Conservation (phyloP, 139 green algal species). For the Coelastrella sp. region DNA sequence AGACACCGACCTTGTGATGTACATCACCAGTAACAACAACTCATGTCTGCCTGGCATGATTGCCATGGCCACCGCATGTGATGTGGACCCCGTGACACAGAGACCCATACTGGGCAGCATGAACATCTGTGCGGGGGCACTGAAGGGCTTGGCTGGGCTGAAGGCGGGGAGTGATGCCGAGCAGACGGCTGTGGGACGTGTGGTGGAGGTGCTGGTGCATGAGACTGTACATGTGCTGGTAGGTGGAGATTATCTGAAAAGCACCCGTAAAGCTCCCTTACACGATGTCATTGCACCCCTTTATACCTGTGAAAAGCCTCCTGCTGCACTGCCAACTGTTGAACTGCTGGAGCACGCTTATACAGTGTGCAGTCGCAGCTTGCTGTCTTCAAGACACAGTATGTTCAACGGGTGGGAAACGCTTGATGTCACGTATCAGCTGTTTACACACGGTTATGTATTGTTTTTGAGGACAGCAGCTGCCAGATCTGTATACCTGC, state of each 20-base stretch:
- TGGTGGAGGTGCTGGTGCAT: conserved; percentile 44
- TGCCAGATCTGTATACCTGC: too few relatives aligned
- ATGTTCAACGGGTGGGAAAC: too few relatives aligned
- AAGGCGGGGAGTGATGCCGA: background rate
- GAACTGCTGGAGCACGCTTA: too few relatives aligned
- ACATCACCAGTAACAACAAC: background rate
- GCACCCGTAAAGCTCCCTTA: too few relatives aligned
- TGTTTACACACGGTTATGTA: too few relatives aligned
- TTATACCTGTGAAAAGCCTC: too few relatives aligned
- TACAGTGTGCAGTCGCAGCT: too few relatives aligned
- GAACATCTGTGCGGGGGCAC: conserved; percentile 1
- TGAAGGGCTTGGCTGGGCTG: background rate
- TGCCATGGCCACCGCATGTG: conserved; percentile 17
- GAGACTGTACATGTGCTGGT: conserved; percentile 33
- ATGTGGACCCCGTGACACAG: background rate
- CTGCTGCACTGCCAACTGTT: too few relatives aligned
- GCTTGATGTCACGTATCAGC: too few relatives aligned
- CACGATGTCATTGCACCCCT: too few relatives aligned
- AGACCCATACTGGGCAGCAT: conserved; percentile 14
- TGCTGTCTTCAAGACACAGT: too few relatives aligned
- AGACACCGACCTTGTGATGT: conserved; percentile 14
- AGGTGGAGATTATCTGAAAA: background rate
- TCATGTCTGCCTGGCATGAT: conserved; percentile 36
- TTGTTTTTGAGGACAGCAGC: too few relatives aligned
- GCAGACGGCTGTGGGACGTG: background rate